Evolutionary conservation across 768 basidiomycete genomes (phyloP).

Genomic region (Boletus rufocinnamomeus): DNA sequence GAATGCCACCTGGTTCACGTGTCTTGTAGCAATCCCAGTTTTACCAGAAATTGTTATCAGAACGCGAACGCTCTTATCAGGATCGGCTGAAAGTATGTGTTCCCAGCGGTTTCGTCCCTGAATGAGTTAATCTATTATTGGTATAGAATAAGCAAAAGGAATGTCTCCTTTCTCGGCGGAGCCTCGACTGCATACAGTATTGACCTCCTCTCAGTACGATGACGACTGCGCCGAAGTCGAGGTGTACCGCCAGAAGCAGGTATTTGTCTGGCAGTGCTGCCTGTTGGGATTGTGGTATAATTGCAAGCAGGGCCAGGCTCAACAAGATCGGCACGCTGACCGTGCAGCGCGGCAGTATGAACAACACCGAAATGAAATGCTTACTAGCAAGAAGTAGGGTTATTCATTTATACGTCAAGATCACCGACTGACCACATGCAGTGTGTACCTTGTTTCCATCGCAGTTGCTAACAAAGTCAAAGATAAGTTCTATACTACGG

Average conservation of each 20-base stretch:
- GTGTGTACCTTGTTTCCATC: slow-evolving; percentile 70
- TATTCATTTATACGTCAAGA: background rate
- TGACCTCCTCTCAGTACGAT: slow-evolving; percentile 59
- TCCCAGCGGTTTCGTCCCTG: slow-evolving; percentile 3
- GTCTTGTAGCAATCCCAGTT: slow-evolving; percentile 61
- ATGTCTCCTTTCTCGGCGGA: slow-evolving; percentile 7
- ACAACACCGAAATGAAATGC: slow-evolving; percentile 75
- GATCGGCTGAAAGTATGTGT: slow-evolving; percentile 68
- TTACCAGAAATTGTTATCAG: slow-evolving; percentile 68
- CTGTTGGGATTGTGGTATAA: slow-evolving; percentile 7
- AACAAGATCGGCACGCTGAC: slow-evolving; percentile 76
- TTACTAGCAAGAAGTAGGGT: slow-evolving; percentile 76
- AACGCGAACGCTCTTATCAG: slow-evolving; percentile 65
- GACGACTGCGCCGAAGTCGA: slow-evolving; percentile 77
- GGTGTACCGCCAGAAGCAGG: slow-evolving; percentile 78
- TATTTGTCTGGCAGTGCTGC: slow-evolving; percentile 8
- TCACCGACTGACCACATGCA: slow-evolving; percentile 29
- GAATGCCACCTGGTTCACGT: slow-evolving; percentile 12
- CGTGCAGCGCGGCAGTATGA: slow-evolving; percentile 73
- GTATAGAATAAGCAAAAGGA: slow-evolving; percentile 37
- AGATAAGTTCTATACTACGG: slow-evolving; percentile 67
- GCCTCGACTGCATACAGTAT: background rate
- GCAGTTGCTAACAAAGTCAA: slow-evolving; percentile 70
- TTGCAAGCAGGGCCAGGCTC: slow-evolving; percentile 55
- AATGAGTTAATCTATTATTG: slow-evolving; percentile 5